phyloP scores from a whole-genome alignment of 1,284 basidiomycete genomes.

The Sporisorium iseilematis-ciliati region DNA sequence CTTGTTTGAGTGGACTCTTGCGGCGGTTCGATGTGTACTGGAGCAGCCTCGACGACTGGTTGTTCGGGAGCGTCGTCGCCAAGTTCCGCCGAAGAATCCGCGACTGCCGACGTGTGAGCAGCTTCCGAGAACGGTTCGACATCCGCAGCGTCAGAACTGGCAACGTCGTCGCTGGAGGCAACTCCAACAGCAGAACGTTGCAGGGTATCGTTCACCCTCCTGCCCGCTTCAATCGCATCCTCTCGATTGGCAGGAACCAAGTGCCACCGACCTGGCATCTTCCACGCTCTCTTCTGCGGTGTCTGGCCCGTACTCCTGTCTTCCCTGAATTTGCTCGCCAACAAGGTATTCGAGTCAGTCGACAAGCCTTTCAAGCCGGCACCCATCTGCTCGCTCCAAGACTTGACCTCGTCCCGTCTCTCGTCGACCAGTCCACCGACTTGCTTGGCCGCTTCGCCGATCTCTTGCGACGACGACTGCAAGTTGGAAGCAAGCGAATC shows the following conservation, averaged over 20 bases:
- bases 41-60: neutral
- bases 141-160: constrained; percentile 14
- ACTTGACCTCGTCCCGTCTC: constrained; percentile 8
- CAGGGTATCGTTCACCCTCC: constrained; percentile 23
- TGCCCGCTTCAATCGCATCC: constrained; percentile 49
- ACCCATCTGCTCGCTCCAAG: constrained; percentile 23
- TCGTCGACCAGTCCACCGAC: constrained; percentile 11
- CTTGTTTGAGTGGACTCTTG: neutral
- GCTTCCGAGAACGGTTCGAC: constrained; percentile 14
- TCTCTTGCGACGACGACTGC: constrained; percentile 8
- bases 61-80: neutral
- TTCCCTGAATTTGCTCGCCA: constrained; percentile 25
- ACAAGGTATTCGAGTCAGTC: constrained; percentile 29
- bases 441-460: constrained; percentile 4
- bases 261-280: constrained; percentile 41
- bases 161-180: constrained; percentile 7
- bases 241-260: constrained; percentile 48
- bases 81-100: constrained; percentile 5
- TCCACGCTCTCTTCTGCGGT: constrained; percentile 52
- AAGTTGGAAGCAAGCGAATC: constrained; percentile 17
- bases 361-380: constrained; percentile 12
- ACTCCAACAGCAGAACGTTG: neutral
- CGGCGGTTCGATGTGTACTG: neutral
- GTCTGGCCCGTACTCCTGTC: constrained; percentile 57
- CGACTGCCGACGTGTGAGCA: neutral